phyloP scores from a whole-genome alignment of 768 basidiomycete genomes.

The Lactifluus volemus region DNA sequence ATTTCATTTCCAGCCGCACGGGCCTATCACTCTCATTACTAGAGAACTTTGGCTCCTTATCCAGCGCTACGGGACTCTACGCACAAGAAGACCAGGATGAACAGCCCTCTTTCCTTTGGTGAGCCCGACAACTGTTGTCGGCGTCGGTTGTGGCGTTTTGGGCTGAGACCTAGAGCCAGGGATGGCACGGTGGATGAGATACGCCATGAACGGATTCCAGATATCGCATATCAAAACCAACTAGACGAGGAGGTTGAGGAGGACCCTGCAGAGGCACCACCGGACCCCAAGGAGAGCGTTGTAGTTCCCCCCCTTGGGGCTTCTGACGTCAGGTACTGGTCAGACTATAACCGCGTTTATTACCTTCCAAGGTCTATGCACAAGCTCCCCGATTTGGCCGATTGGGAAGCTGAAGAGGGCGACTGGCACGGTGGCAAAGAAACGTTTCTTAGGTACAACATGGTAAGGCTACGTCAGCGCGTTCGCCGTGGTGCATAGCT shows the following conservation, averaged over 20 bases:
- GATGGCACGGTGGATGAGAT: constrained; percentile 40
- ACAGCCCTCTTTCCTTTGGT: constrained; percentile 5
- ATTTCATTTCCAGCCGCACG: not conserved
- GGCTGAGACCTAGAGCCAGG: constrained; percentile 30
- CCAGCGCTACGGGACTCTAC: constrained; percentile 34
- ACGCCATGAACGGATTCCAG: constrained; percentile 43
- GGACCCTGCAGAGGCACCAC: constrained; percentile 4
- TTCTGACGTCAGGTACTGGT: constrained; percentile 49
- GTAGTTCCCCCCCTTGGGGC: constrained; percentile 4
- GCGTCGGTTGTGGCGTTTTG: not conserved
- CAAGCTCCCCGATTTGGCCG: constrained; percentile 47
- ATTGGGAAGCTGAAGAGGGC: constrained; percentile 44
- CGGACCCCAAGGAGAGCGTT: not conserved
- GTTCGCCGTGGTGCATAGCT: not conserved
- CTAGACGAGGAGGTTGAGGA: constrained; percentile 28
- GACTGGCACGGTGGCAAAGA: constrained; percentile 51
- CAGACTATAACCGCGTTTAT: constrained; percentile 57
- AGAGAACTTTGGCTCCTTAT: constrained; percentile 63
- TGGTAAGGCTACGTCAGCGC: constrained; percentile 31
- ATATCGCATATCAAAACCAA: constrained; percentile 46
- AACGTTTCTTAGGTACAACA: constrained; percentile 43
- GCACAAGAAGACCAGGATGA: constrained; percentile 25
- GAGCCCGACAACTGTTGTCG: not conserved
- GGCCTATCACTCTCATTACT: not conserved
- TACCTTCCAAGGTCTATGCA: constrained; percentile 61